phyloP scores from a whole-genome alignment of 345 rosid species.

The Gossypium anomalum region DNA sequence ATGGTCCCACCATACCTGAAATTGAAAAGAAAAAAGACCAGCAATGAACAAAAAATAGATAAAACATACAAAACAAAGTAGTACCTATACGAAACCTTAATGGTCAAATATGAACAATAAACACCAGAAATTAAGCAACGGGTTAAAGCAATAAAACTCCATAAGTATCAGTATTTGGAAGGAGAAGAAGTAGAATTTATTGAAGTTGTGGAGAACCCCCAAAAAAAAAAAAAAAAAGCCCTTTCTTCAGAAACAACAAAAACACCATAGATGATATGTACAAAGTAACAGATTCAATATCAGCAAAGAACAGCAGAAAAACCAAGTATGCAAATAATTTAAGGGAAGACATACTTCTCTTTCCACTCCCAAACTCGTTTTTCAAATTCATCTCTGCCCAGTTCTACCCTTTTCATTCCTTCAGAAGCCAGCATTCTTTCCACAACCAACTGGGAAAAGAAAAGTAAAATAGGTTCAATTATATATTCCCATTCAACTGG shows the following conservation, averaged over 20 bases:
- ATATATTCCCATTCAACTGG: constrained; percentile 1
- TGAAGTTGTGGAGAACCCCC: neutral
- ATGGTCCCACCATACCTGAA: constrained; percentile 92
- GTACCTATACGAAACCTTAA: neutral
- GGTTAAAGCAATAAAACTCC: neutral
- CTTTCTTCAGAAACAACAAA: neutral
- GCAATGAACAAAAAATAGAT: constrained; percentile 14
- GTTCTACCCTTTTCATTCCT: constrained; percentile 75
- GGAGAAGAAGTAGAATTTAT: neutral
- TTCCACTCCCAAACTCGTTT: constrained; percentile 98
- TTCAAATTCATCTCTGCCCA: constrained; percentile 84
- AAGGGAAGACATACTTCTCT: constrained; percentile 60
- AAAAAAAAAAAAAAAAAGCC: no score
- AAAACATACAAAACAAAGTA: neutral
- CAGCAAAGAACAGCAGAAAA: neutral
- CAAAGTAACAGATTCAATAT: neutral
- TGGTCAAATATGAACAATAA: neutral
- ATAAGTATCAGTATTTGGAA: neutral
- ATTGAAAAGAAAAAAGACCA: constrained; percentile 19
- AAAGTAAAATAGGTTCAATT: constrained; percentile 21
- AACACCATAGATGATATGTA: neutral
- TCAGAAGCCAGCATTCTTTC: constrained; percentile 93
- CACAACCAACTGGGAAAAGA: constrained; percentile 71
- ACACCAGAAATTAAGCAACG: constrained; percentile 5
- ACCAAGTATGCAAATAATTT: neutral